These are phyloP conservation scores for Rhizopus sp. DNA, from an alignment of 371 early-diverging fungal species.

Conservation along the genomic window DNA sequence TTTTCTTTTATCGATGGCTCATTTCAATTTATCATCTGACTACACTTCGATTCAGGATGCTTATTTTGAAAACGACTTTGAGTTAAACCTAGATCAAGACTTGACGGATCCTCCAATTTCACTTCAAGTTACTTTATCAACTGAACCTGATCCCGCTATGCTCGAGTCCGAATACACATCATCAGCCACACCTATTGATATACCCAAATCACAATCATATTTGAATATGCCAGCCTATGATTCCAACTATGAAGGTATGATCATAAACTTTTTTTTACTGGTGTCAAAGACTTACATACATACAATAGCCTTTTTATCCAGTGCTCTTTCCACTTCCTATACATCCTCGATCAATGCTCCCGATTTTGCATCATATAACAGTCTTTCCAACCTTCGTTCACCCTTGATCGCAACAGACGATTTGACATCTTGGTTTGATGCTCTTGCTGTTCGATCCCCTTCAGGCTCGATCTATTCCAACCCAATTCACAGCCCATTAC, in stretches of 20 bases:
- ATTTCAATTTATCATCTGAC: no score
- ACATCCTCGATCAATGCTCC: background rate
- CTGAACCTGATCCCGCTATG: conserved; percentile 3
- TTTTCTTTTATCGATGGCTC: no score
- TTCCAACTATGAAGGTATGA: conserved; percentile 6
- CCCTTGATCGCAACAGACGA: conserved; percentile 18
- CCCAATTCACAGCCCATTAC: conserved; percentile 13
- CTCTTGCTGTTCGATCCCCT: conserved; percentile 24
- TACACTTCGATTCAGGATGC: no score
- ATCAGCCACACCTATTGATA: conserved; percentile 18
- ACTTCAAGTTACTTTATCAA: conserved; percentile 18
- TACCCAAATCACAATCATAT: conserved; percentile 18
- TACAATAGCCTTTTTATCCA: background rate
- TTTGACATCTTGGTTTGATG: conserved; percentile 22
- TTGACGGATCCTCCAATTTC: conserved; percentile 7
- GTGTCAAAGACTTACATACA: background rate
- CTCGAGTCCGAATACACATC: background rate
- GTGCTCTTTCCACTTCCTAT: background rate
- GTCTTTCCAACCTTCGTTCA: conserved; percentile 8
- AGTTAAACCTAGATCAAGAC: conserved; percentile 1
- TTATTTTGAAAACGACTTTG: background rate
- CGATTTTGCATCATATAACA: background rate
- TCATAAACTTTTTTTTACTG: background rate
- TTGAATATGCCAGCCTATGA: background rate
- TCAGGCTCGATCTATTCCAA: conserved; percentile 19